phyloP scores from a whole-genome alignment of 1,139 yeast genomes.

The Lodderomyces margitis region DNA sequence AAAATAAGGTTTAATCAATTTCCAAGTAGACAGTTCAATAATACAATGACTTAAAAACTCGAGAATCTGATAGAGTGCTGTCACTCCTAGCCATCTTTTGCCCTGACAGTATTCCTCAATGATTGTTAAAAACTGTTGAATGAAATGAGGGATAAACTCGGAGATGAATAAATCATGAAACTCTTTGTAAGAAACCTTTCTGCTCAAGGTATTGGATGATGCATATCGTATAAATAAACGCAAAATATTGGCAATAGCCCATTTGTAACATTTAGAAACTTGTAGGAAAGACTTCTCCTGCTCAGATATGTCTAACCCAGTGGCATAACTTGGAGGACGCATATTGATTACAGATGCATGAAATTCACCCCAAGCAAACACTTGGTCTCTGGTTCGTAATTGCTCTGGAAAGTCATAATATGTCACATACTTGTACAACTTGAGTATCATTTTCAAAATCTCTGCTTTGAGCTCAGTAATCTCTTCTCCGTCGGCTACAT shows the following conservation, averaged over 20 bases:
- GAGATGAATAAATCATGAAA: slow-evolving; percentile 48
- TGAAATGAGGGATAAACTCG: slow-evolving; percentile 71
- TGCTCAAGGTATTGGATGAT: slow-evolving; percentile 41
- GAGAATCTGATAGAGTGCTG: slow-evolving; percentile 65
- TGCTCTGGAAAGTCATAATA: slow-evolving; percentile 73
- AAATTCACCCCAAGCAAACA: slow-evolving; percentile 74
- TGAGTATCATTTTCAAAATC: slow-evolving; percentile 72
- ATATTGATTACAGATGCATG: slow-evolving; percentile 69
- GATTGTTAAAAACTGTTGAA: slow-evolving; percentile 60
- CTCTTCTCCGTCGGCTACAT: slow-evolving; percentile 25
- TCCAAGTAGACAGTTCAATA: slow-evolving; percentile 68
- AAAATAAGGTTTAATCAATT: slow-evolving; percentile 65
- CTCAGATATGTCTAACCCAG: slow-evolving; percentile 26
- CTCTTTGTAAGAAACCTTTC: slow-evolving; percentile 49
- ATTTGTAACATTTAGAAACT: slow-evolving; percentile 72
- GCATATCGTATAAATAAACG: slow-evolving; percentile 78
- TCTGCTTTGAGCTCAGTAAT: slow-evolving; percentile 59
- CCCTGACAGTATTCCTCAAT: slow-evolving; percentile 72
- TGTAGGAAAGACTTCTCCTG: slow-evolving; percentile 39
- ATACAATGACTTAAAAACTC: slow-evolving; percentile 72
- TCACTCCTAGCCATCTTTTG: slow-evolving; percentile 66
- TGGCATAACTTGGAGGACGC: slow-evolving; percentile 52
- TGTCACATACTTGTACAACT: slow-evolving; percentile 79
- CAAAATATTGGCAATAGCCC: slow-evolving; percentile 81
- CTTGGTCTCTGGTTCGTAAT: slow-evolving; percentile 56